These are phyloP conservation scores for Carex kokanica DNA, from an alignment of 176 grass and related monocot species.

Conservation along the genomic window DNA sequence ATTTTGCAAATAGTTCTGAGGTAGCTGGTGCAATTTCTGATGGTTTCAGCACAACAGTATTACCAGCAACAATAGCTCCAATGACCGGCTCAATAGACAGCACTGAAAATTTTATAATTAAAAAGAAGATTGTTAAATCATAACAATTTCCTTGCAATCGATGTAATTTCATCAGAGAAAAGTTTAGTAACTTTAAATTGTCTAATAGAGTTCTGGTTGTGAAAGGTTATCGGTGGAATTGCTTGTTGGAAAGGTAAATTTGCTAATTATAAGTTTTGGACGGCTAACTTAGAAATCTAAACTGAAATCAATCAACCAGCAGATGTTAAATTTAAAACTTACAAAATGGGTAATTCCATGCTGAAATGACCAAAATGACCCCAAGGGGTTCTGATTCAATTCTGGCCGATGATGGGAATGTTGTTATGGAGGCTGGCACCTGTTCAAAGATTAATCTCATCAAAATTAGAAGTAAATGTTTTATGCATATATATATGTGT, in stretches of 20 bases:
- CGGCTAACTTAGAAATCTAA: not conserved
- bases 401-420: slow-evolving; percentile 71
- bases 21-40: slow-evolving; percentile 83
- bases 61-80: slow-evolving; percentile 87
- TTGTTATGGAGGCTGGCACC: slow-evolving; percentile 54
- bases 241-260: not conserved
- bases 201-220: not conserved
- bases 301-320: not conserved
- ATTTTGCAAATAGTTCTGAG: slow-evolving; percentile 56
- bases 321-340: slow-evolving; percentile 33
- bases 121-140: not conserved
- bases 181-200: not conserved
- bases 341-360: slow-evolving; percentile 98
- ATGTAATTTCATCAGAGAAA: not conserved
- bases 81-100: slow-evolving; percentile 81
- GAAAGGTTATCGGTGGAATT: not conserved
- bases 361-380: slow-evolving; percentile 74
- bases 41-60: slow-evolving; percentile 77
- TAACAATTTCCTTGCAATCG: not conserved
- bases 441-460: slow-evolving; percentile 22
- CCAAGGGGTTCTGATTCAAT: slow-evolving; percentile 81
- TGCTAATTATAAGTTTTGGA: not conserved
- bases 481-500: not conserved
- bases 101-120: slow-evolving; percentile 39
- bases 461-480: not conserved